Evolutionary conservation across 1,284 basidiomycete genomes (phyloP).

Genomic region (Termitomyces sp.): DNA sequence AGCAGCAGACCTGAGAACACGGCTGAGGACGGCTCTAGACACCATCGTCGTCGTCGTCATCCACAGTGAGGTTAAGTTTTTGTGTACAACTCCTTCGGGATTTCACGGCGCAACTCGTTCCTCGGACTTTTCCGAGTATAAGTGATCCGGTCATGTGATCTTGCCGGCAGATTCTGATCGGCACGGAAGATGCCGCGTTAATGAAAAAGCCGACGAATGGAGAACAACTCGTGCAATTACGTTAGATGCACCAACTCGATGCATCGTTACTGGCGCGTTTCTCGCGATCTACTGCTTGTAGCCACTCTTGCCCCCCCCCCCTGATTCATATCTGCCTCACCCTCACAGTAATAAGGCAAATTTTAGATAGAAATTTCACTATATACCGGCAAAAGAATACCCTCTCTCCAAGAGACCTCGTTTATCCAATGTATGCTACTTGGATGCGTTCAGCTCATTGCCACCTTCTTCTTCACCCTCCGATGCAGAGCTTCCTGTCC

Average conservation of each 20-base stretch:
- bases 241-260: too few relatives aligned
- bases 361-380: not conserved
- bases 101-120: conserved; percentile 13
- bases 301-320: too few relatives aligned
- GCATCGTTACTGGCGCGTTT: too few relatives aligned
- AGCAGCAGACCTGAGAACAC: conserved; percentile 52
- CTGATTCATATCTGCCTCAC: too few relatives aligned
- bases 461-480: conserved; percentile 9
- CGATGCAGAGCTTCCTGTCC: conserved; percentile 15
- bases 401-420: not conserved
- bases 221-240: conserved; percentile 8
- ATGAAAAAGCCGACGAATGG: too few relatives aligned
- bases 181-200: too few relatives aligned
- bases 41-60: conserved; percentile 43
- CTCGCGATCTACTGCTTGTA: too few relatives aligned
- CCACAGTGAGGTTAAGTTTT: conserved; percentile 14
- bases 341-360: conserved; percentile 5
- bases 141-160: conserved; percentile 5
- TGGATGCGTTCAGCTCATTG: not conserved
- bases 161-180: not conserved
- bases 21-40: conserved; percentile 62
- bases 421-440: conserved; percentile 4
- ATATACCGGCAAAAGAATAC: not conserved
- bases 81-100: conserved; percentile 8
- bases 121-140: conserved; percentile 10